Evolutionary conservation across 306 rosid genomes (phyloP).

Genomic region (Parietaria judaica): DNA sequence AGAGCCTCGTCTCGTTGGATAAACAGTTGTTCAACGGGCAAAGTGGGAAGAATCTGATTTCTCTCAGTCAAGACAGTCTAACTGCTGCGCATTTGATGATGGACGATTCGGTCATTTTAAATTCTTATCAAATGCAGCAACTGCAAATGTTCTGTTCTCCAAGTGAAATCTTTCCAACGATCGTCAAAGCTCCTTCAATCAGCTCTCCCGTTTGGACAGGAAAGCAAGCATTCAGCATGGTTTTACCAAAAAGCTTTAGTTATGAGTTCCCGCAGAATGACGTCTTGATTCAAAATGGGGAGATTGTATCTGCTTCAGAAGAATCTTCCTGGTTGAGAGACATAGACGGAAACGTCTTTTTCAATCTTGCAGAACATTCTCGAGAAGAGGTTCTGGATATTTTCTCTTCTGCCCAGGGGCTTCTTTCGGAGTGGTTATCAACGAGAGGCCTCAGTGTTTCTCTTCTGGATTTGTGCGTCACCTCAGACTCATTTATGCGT

Average conservation of each 20-base stretch:
- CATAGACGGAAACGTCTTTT: conserved; percentile 46
- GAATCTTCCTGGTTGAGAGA: conserved; percentile 78
- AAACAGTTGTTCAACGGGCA: conserved; percentile 74
- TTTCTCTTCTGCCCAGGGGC: conserved; percentile 57
- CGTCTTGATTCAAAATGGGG: conserved; percentile 48
- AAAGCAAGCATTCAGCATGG: conserved; percentile 77
- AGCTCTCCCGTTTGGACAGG: conserved; percentile 58
- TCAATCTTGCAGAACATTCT: conserved; percentile 43
- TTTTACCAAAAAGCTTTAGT: conserved; percentile 58
- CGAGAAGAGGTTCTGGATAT: conserved; percentile 43
- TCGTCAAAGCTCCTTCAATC: conserved; percentile 49
- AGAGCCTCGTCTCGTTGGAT: conserved; percentile 72
- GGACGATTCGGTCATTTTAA: conserved; percentile 49
- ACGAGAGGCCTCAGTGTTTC: conserved; percentile 87
- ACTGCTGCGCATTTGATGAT: conserved; percentile 70
- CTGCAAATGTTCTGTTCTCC: conserved; percentile 55
- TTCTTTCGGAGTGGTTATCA: conserved; percentile 86
- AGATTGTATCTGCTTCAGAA: conserved; percentile 58
- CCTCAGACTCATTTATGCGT: conserved; percentile 44
- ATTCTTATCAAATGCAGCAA: conserved; percentile 69
- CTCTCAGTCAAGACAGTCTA: conserved; percentile 86
- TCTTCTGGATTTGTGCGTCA: conserved; percentile 63
- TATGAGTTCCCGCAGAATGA: conserved; percentile 41
- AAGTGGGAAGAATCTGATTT: conserved; percentile 78
- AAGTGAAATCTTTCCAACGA: conserved; percentile 31